Conservation (phyloP, 805 yeast species). For the Ascoidea rubescens region DNA sequence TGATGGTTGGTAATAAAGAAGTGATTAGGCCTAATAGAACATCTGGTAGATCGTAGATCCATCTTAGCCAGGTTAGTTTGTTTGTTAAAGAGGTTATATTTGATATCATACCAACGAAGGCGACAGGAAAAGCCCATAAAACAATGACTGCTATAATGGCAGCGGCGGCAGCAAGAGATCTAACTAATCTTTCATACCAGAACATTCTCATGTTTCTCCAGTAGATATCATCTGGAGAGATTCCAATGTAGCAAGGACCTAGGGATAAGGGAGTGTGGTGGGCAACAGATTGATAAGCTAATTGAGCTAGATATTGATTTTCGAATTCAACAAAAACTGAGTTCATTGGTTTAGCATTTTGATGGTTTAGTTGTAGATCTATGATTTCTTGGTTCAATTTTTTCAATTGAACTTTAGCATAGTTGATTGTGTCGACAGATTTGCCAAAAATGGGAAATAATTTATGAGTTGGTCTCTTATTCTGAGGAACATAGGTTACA, state of each 20-base stretch:
- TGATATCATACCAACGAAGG: slow-evolving; percentile 65
- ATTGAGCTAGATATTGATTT: slow-evolving; percentile 60
- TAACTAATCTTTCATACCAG: slow-evolving; percentile 63
- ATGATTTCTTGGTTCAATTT: slow-evolving; percentile 41
- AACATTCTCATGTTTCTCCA: slow-evolving; percentile 67
- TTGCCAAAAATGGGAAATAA: slow-evolving; percentile 29
- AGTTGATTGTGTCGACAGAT: slow-evolving; percentile 50
- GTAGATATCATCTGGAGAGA: slow-evolving; percentile 46
- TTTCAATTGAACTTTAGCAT: slow-evolving; percentile 44
- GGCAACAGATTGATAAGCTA: slow-evolving; percentile 49
- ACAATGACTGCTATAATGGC: slow-evolving; percentile 42
- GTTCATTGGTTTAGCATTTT: slow-evolving; percentile 48
- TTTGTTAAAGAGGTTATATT: slow-evolving; percentile 50
- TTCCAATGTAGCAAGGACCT: slow-evolving; percentile 45
- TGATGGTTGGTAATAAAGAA: slow-evolving; percentile 53
- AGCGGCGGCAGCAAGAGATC: slow-evolving; percentile 36
- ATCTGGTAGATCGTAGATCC: slow-evolving; percentile 41
- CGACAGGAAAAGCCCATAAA: slow-evolving; percentile 69
- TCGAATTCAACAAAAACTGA: slow-evolving; percentile 71
- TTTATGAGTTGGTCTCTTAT: slow-evolving; percentile 48
- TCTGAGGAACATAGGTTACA: slow-evolving; percentile 43
- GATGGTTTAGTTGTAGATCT: slow-evolving; percentile 36
- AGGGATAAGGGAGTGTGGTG: slow-evolving; percentile 57
- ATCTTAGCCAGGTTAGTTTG: slow-evolving; percentile 37
- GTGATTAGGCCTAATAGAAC: slow-evolving; percentile 49